These are phyloP conservation scores for Platanthera zijinensis DNA, from an alignment of 106 monocot genomes.

Conservation along the genomic window DNA sequence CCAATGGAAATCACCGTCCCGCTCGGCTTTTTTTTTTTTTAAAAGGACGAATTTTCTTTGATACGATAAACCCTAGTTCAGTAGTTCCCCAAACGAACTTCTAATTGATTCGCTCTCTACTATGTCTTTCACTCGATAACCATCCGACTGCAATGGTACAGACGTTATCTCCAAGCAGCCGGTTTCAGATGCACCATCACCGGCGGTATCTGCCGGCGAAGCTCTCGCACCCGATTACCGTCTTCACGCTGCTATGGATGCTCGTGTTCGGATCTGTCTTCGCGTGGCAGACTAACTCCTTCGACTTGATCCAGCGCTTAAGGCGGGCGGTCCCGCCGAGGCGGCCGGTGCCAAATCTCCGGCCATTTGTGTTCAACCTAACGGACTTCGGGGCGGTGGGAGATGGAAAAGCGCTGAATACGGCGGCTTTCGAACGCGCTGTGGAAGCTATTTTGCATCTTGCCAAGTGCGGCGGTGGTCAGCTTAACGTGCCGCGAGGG, in stretches of 20 bases:
- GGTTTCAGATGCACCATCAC: constrained; percentile 19
- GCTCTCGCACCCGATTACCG: constrained; percentile 9
- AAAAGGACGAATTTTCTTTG: too few relatives aligned
- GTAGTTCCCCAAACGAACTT: neutral
- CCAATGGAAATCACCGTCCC: too few relatives aligned
- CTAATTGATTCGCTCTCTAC: neutral
- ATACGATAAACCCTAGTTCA: too few relatives aligned
- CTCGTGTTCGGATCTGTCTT: constrained; percentile 32
- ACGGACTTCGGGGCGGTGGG: constrained; percentile 39
- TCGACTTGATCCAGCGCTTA: constrained; percentile 15
- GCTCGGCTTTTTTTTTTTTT: too few relatives aligned
- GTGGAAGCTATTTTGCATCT: constrained; percentile 36
- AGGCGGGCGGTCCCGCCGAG: neutral
- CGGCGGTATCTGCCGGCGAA: constrained; percentile 22
- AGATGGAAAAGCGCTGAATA: constrained; percentile 30
- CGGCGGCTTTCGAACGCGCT: constrained; percentile 53
- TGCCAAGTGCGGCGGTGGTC: constrained; percentile 34
- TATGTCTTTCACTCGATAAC: neutral
- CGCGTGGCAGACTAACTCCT: constrained; percentile 31
- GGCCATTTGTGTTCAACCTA: constrained; percentile 28
- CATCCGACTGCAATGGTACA: constrained; percentile 7
- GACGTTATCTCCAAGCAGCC: constrained; percentile 10
- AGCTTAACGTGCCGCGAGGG: constrained; percentile 57
- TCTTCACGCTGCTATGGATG: constrained; percentile 41
- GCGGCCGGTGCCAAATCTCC: constrained; percentile 17